A percentile compares a stretch with the other conserved stretches of the same genome.
These are phyloP conservation scores for Yarrowia sp. DNA, from an alignment of 805 yeast species.

Conservation along the genomic window DNA sequence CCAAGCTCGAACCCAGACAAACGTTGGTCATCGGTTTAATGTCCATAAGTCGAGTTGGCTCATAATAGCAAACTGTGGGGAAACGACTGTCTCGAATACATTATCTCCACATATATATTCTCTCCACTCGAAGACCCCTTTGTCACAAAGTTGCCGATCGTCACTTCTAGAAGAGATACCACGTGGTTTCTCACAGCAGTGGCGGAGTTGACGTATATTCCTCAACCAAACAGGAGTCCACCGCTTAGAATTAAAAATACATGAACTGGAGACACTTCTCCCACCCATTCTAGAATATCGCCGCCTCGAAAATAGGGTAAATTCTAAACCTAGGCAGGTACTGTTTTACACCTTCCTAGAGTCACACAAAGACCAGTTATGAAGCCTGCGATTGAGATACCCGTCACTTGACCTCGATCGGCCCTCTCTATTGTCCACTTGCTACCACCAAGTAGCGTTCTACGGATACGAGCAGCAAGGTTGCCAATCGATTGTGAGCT, in stretches of 20 bases:
- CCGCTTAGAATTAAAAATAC: no score
- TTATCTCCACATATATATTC: background rate
- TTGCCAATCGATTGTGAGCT: conserved; percentile 5
- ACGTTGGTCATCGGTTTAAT: no score
- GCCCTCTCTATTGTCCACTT: background rate
- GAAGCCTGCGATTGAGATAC: background rate
- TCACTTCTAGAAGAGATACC: background rate
- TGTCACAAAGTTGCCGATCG: background rate
- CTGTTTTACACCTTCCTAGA: background rate
- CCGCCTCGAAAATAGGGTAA: background rate
- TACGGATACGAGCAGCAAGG: conserved; percentile 26
- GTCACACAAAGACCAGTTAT: background rate
- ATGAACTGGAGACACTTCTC: no score
- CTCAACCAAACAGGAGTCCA: no score
- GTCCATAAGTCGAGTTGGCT: no score
- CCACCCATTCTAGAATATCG: background rate
- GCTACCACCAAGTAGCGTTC: background rate
- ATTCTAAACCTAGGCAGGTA: conserved; percentile 1
- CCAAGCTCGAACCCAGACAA: no score
- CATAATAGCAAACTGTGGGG: background rate
- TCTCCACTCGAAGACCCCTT: no score
- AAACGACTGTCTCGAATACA: background rate
- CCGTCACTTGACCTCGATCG: conserved; percentile 13
- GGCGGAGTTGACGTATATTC: no score
- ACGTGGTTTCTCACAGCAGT: background rate